phyloP scores from a whole-genome alignment of 177 flowering plant genomes.

The Vitis hybrid region DNA sequence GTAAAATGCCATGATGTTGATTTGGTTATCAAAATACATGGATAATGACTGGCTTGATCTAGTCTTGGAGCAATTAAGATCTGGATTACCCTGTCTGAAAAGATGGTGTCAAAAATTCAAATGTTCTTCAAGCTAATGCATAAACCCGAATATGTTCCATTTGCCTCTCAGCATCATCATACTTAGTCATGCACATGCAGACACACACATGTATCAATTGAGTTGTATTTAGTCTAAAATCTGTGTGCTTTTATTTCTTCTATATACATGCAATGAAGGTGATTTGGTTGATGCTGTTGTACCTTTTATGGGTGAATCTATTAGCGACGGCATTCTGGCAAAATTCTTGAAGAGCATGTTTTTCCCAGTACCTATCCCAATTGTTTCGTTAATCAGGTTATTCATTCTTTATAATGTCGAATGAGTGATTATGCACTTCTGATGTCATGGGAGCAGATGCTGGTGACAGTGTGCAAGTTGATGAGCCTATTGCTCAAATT shows the following conservation, averaged over 20 bases:
- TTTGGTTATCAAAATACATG: too few species aligned
- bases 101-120: too few species aligned
- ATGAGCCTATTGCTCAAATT: slow-evolving; percentile 74
- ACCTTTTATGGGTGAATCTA: slow-evolving; percentile 94
- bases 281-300: slow-evolving; percentile 91
- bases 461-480: slow-evolving; percentile 80
- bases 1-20: too few species aligned
- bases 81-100: too few species aligned
- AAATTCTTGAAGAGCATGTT: slow-evolving; percentile 68
- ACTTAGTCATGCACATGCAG: too few species aligned
- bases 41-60: too few species aligned
- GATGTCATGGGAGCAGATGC: slow-evolving; percentile 52
- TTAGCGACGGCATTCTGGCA: slow-evolving; percentile 91
- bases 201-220: too few species aligned
- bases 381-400: not conserved
- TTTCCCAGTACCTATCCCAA: not conserved
- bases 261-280: slow-evolving; percentile 37
- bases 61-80: too few species aligned
- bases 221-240: too few species aligned
- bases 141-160: too few species aligned
- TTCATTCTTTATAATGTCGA: not conserved
- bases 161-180: too few species aligned
- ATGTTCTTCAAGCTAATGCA: too few species aligned
- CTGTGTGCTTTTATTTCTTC: not conserved
- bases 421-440: not conserved